Base-by-base conservation (phyloP, 257 asterid genomes). In the Anisodus acutangulus region DNA sequence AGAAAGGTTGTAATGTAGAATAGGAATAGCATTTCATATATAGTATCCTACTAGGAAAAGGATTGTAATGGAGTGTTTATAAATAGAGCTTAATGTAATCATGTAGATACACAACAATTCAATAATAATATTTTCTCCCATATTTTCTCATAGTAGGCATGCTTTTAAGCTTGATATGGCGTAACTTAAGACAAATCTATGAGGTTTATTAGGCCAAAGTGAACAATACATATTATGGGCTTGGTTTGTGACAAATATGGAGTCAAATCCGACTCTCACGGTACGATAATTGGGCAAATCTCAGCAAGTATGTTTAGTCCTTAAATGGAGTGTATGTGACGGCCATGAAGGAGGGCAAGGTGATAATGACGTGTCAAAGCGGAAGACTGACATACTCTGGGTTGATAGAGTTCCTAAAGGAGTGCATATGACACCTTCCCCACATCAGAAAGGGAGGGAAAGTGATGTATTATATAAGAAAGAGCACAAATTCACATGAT, bases 401-500 rank as follows among this genome's bases (percentile, higher is more conserved):
- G 12, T 51, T 39, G 51, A 7, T n/a, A 15, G 26, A 39, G 3
- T 6, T 69, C 12, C 3, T 13, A 39, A 68, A 15, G 76, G 78
- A 69, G 15, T 16, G 3, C 19, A 47, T 72, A n/a, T 72, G 80
- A 72, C 41, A 47, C 35, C 47, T 71, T 43, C 10, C 59, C 9
- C n/a, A 72, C 41, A 72, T 47, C 6, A 22, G n/a, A 72, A 71
- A 47, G n/a, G 8, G 80, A 47, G 6, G 47, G 9, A 15, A 57
- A 66, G 60, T 72, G 59, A 47, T n/a, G 41, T 72, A 3, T 49
- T 47, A 72, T 54, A 71, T 43, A 19, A 71, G 57, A 43, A 35
- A 70, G 7, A 62, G 15, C 57, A 70, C 79, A 43, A 43, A 17
- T 66, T 66, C 41, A 10, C 80, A n/a, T 71, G 80, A 17, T 66